Evolutionary conservation across 139 green algal species (phyloP), one percentile per base, ranked within the genome.

Genomic region (Eudorina sp.): DNA sequence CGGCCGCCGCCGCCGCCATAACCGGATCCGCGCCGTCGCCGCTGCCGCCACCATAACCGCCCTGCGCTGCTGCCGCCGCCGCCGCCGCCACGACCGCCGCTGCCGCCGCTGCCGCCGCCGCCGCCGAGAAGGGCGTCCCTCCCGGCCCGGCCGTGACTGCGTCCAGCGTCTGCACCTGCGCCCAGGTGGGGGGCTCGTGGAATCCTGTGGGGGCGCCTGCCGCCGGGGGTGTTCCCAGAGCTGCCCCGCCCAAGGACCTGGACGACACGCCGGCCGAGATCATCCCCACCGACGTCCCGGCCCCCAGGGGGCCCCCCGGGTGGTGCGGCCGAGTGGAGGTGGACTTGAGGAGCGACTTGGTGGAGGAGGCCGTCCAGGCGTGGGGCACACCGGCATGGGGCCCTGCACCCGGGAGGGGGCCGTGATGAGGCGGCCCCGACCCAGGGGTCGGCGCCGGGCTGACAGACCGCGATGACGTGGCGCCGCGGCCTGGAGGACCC

Each of bases 181-280:
- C 78, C 78, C 78, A 85, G 2, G 41, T 18, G 9, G 78, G 78
- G 7, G 78, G 78, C 9, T 85, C 38, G 41, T 85, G 36, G 58
- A 58, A 85, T 36, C 78, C 78, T 11, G 78, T 85, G 78, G 78
- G 58, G 9, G 48, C 48, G 29, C n/a, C n/a, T n/a, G n/a, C n/a
- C n/a, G n/a, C n/a, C n/a, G n/a, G n/a, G n/a, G n/a, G n/a, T n/a
- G n/a, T n/a, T n/a, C n/a, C n/a, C n/a, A n/a, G n/a, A n/a, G n/a
- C n/a, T n/a, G n/a, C n/a, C n/a, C n/a, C n/a, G n/a, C n/a, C n/a
- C n/a, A n/a, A n/a, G n/a, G n/a, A 58, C 51, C 51, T 4, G 16
- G 58, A 58, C 21, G 70, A 34, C 70, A 55, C 70, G 1, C 70
- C 41, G 70, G 19, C n/a, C n/a, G n/a, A n/a, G n/a, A n/a, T 34